These are phyloP conservation scores for Cucurbitaria berberidis DNA, from an alignment of 2,329 filamentous ascomycete species.

Conservation along the genomic window DNA sequence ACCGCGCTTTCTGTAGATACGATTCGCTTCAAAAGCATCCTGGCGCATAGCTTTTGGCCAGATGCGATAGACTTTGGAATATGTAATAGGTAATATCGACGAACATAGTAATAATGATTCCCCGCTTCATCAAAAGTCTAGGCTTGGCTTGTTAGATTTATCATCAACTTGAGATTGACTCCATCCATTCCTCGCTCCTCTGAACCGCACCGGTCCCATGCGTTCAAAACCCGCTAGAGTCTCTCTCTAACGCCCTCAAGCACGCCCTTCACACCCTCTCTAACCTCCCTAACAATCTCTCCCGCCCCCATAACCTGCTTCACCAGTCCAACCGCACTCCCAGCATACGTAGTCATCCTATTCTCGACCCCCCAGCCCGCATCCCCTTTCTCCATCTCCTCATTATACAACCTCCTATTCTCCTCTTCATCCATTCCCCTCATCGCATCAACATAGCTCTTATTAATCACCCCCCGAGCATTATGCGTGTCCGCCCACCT, in stretches of 20 bases:
- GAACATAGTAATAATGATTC: background rate
- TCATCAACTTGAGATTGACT: too few species aligned
- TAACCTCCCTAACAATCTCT: constrained; percentile 59
- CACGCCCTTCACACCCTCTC: constrained; percentile 46
- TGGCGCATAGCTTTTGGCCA: background rate
- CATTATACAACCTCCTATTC: constrained; percentile 54
- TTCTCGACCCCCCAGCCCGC: constrained; percentile 58
- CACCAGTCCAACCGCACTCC: constrained; percentile 66
- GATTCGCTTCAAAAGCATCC: constrained; percentile 2
- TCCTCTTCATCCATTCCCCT: constrained; percentile 52
- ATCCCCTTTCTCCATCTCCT: constrained; percentile 59
- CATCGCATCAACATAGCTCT: constrained; percentile 54
- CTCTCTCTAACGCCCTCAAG: constrained; percentile 17
- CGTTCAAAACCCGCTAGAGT: background rate
- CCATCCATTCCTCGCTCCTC: too few species aligned
- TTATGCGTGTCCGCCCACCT: constrained; percentile 65
- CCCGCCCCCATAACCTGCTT: constrained; percentile 57
- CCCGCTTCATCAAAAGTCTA: background rate
- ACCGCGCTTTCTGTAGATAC: too few species aligned
- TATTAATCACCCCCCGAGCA: constrained; percentile 64
- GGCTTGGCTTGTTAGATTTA: too few species aligned
- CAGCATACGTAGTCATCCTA: constrained; percentile 67
- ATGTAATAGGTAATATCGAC: constrained; percentile 2
- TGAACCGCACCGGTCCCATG: background rate
- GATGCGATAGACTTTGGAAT: constrained; percentile 7